Evolutionary conservation across 2,329 filamentous ascomycete species (phyloP).

Genomic region (Aspergillus luchuensis): DNA sequence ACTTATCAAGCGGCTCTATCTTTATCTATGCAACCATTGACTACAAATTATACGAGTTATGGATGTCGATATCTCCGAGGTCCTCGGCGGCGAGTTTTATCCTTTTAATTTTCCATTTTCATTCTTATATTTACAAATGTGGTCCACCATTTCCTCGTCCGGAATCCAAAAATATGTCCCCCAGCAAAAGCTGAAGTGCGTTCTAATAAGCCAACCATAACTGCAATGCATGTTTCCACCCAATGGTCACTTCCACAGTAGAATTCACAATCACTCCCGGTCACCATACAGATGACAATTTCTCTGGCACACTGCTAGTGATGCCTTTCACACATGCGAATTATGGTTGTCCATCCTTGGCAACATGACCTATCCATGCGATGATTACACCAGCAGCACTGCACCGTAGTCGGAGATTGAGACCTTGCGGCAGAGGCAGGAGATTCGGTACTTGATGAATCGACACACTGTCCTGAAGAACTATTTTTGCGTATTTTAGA

Average conservation of each 20-base stretch:
- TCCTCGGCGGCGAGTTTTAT: neutral
- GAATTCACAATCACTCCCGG: neutral
- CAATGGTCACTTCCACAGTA: too few relatives aligned
- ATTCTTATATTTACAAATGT: neutral
- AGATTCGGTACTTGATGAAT: neutral
- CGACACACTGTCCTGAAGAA: neutral
- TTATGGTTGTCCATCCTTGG: conserved; percentile 66
- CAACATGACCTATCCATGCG: conserved; percentile 70
- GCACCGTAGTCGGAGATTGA: conserved; percentile 49
- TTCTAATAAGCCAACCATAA: too few relatives aligned
- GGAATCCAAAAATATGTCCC: too few relatives aligned
- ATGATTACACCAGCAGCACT: conserved; percentile 72
- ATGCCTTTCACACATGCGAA: conserved; percentile 65
- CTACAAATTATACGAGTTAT: neutral
- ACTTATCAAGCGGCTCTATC: neutral
- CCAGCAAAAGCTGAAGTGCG: too few relatives aligned
- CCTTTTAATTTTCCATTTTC: neutral
- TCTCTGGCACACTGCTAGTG: conserved; percentile 28
- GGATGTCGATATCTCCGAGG: neutral
- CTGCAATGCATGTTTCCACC: too few relatives aligned
- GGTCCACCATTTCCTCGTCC: too few relatives aligned
- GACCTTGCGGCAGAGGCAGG: neutral
- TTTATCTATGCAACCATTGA: neutral
- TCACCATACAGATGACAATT: neutral
- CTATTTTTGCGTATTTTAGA: neutral